These are phyloP conservation scores for Rutstroemia sp. DNA, from an alignment of 2,329 filamentous ascomycete species.

Conservation along the genomic window DNA sequence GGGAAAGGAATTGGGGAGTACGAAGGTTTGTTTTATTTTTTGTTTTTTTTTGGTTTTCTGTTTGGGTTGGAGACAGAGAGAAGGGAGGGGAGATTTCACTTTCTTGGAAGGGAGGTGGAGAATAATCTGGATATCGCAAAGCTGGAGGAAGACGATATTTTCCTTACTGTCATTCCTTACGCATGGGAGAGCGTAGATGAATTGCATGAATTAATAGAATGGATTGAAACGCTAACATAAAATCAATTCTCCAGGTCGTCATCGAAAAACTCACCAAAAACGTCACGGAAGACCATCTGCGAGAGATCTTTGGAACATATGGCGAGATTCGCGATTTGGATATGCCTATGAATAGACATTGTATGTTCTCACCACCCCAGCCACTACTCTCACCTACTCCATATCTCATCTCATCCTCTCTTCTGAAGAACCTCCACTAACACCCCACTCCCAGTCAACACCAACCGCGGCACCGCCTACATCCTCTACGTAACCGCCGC, in stretches of 20 bases:
- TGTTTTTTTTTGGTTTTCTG: neutral
- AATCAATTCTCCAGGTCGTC: slow-evolving; percentile 53
- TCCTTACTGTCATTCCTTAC: no score
- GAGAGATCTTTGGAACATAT: slow-evolving; percentile 87
- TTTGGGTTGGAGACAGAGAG: neutral
- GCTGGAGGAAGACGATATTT: no score
- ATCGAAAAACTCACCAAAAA: slow-evolving; percentile 96
- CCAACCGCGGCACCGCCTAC: slow-evolving; percentile 89
- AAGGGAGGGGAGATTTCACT: no score
- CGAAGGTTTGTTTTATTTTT: slow-evolving; percentile 38
- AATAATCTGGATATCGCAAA: no score
- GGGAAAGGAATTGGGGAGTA: slow-evolving; percentile 37
- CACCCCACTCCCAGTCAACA: slow-evolving; percentile 54
- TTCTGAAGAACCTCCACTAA: no score
- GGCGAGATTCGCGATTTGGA: slow-evolving; percentile 82
- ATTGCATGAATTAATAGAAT: no score
- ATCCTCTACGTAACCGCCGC: slow-evolving; percentile 72
- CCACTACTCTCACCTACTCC: neutral
- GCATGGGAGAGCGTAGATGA: no score
- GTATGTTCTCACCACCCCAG: slow-evolving; percentile 41
- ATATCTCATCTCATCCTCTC: neutral
- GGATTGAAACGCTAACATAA: no score
- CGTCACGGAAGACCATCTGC: slow-evolving; percentile 78
- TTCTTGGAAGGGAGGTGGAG: no score
- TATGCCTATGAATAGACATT: slow-evolving; percentile 79